Evolutionary conservation across 2,329 filamentous ascomycete species (phyloP).

Genomic region (Apiospora kogelbergensis): DNA sequence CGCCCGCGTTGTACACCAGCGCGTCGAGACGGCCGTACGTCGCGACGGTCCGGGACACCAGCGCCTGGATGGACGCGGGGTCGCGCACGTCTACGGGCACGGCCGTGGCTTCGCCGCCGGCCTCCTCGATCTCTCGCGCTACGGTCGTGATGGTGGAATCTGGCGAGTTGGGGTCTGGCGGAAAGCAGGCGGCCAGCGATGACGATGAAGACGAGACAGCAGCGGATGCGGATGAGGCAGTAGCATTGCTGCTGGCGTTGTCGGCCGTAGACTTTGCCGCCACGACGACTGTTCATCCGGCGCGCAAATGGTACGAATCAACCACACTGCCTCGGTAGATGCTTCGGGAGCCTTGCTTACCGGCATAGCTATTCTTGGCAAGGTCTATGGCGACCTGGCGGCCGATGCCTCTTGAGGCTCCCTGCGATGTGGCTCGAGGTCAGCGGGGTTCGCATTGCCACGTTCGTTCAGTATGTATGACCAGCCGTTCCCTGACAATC

Average conservation of each 20-base stretch:
- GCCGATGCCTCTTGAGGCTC: constrained; percentile 78
- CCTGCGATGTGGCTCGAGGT: constrained; percentile 27
- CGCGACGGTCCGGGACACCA: constrained; percentile 59
- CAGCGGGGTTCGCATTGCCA: background rate
- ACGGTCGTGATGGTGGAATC: constrained; percentile 81
- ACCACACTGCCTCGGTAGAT: too few relatives aligned
- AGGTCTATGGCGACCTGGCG: constrained; percentile 78
- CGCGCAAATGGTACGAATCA: background rate
- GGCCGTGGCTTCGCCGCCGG: constrained; percentile 64
- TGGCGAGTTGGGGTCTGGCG: constrained; percentile 73
- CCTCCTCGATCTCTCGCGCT: constrained; percentile 66
- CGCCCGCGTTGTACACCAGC: constrained; percentile 79
- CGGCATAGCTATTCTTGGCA: constrained; percentile 67
- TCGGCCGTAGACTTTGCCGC: constrained; percentile 73
- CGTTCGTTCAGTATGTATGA: background rate
- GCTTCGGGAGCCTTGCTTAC: constrained; percentile 37
- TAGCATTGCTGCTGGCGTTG: constrained; percentile 35
- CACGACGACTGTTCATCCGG: constrained; percentile 60
- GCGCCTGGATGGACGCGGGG: constrained; percentile 56
- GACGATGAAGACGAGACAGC: too few relatives aligned
- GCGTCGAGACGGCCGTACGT: constrained; percentile 67
- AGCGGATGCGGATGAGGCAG: background rate
- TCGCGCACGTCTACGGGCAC: constrained; percentile 70
- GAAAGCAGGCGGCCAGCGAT: constrained; percentile 54
- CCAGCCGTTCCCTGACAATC: too few relatives aligned